phyloP scores from a whole-genome alignment of 345 rosid genomes.

The Toxicodendron radicans region DNA sequence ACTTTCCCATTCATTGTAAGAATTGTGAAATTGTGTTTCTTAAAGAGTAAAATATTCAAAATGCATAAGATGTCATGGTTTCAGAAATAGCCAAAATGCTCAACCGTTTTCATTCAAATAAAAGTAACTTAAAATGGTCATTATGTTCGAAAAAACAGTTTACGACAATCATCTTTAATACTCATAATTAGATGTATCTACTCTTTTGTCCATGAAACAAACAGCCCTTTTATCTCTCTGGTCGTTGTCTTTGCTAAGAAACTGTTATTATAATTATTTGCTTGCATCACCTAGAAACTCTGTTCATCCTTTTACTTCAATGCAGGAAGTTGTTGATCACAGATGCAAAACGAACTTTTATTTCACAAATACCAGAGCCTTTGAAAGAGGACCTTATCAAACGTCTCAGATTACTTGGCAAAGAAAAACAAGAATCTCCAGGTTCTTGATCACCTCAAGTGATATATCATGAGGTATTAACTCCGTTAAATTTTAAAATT shows the following conservation, averaged over 20 bases:
- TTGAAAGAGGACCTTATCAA: slow-evolving; percentile 69
- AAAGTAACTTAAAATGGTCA: neutral
- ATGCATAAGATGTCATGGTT: neutral
- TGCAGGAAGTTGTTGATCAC: slow-evolving; percentile 72
- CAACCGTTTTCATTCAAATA: neutral
- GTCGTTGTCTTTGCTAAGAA: too few species aligned
- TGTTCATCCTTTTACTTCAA: neutral
- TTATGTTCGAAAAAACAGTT: neutral
- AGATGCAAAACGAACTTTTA: slow-evolving; percentile 58
- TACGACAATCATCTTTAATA: neutral
- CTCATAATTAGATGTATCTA: neutral
- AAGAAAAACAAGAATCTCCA: slow-evolving; percentile 33
- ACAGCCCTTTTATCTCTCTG: neutral
- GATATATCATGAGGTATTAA: slow-evolving; percentile 17
- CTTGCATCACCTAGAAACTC: neutral
- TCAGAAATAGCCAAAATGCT: neutral
- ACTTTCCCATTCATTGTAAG: neutral
- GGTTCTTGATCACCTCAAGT: slow-evolving; percentile 25
- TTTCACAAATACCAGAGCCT: slow-evolving; percentile 63
- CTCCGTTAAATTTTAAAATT: neutral
- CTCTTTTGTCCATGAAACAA: neutral
- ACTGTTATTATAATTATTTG: neutral
- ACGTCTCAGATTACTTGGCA: slow-evolving; percentile 47
- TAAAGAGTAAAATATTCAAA: neutral
- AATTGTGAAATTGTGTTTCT: neutral